phyloP scores from a whole-genome alignment of 805 yeast genomes.

The Starmerella riodocensis region DNA sequence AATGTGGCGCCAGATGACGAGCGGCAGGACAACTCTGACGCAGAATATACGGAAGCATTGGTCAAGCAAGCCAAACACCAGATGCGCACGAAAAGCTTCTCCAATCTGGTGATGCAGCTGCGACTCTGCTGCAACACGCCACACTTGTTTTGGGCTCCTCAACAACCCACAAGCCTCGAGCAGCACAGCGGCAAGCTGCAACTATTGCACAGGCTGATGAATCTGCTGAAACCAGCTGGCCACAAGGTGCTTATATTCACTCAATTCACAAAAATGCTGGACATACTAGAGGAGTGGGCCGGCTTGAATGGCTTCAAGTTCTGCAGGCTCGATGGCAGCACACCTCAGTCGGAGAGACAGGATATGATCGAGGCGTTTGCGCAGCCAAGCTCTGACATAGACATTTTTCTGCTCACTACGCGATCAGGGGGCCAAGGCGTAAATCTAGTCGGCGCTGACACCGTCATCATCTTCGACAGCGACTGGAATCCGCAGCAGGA shows the following conservation, averaged over 20 bases:
- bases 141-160: constrained; percentile 70
- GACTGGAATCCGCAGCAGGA: constrained; percentile 99
- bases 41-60: constrained; percentile 26
- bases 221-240: constrained; percentile 33
- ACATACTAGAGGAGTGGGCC: constrained; percentile 65
- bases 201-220: constrained; percentile 49
- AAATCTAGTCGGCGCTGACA: constrained; percentile 73
- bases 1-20: too few species aligned
- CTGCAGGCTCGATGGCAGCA: constrained; percentile 67
- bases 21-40: not conserved
- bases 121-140: constrained; percentile 80
- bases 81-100: constrained; percentile 40
- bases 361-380: constrained; percentile 45
- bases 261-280: constrained; percentile 77
- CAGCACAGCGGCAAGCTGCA: constrained; percentile 60
- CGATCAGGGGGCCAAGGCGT: constrained; percentile 93
- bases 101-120: constrained; percentile 68
- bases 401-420: constrained; percentile 67
- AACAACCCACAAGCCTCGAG: constrained; percentile 31
- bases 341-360: constrained; percentile 52
- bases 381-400: constrained; percentile 24
- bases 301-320: constrained; percentile 34
- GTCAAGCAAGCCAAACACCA: constrained; percentile 27
- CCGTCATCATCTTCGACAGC: constrained; percentile 78
- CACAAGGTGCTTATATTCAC: constrained; percentile 76